These are phyloP conservation scores for Aspergillus sp. DNA, from an alignment of 2,329 filamentous ascomycete species.

Conservation along the genomic window DNA sequence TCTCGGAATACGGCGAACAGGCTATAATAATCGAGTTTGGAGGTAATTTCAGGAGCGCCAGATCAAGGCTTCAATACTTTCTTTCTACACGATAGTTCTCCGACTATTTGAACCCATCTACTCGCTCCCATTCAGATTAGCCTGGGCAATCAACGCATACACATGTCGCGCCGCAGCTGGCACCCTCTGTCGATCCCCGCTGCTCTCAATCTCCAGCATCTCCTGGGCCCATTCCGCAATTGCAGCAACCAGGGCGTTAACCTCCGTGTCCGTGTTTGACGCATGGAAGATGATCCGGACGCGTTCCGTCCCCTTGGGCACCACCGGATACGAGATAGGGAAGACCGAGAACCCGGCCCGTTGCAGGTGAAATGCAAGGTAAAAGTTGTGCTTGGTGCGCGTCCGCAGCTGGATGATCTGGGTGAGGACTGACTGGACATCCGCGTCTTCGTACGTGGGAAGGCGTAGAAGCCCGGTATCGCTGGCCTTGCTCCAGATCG, in stretches of 20 bases:
- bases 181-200: not conserved
- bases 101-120: not conserved
- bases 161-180: not conserved
- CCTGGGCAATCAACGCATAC: not conserved
- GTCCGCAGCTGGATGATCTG: constrained; percentile 46
- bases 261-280: constrained; percentile 50
- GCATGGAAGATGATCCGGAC: constrained; percentile 65
- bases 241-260: not conserved
- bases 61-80: not conserved
- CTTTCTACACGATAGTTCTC: not conserved
- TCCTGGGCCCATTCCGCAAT: not conserved
- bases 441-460: constrained; percentile 9
- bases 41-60: not conserved
- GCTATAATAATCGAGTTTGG: not conserved
- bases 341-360: constrained; percentile 53
- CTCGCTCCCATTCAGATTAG: not conserved
- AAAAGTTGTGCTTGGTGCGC: constrained; percentile 34
- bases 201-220: not conserved
- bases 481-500: constrained; percentile 12
- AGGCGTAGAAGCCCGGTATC: constrained; percentile 11
- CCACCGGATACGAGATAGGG: constrained; percentile 53
- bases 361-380: constrained; percentile 40
- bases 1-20: not conserved
- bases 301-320: constrained; percentile 58
- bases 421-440: constrained; percentile 35